Conservation (phyloP, 2,329 filamentous ascomycete species). For the Cordyceps fumosorosea region DNA sequence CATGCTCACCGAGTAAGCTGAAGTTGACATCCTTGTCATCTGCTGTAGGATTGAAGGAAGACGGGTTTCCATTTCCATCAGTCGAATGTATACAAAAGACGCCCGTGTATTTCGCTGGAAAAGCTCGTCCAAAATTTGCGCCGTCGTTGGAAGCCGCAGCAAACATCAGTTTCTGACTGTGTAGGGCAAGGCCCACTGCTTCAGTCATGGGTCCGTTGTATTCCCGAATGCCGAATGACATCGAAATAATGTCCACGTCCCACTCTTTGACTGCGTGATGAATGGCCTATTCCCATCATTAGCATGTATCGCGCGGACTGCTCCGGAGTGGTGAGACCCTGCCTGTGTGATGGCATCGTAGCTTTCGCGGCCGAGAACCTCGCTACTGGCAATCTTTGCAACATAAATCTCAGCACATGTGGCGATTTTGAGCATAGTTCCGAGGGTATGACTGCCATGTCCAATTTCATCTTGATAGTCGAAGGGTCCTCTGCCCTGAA, state of each 20-base stretch:
- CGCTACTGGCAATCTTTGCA: not conserved
- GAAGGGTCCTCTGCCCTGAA: not conserved
- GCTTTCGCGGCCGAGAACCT: not conserved
- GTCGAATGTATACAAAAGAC: slow-evolving; percentile 7
- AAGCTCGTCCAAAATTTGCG: not conserved
- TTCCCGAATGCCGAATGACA: slow-evolving; percentile 5
- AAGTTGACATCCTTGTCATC: slow-evolving; percentile 5
- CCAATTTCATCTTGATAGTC: not conserved
- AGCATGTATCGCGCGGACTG: too few relatives aligned
- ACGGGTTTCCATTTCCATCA: slow-evolving; percentile 5
- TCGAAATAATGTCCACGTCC: slow-evolving; percentile 1
- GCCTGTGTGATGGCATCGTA: not conserved
- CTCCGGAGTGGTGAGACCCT: too few relatives aligned
- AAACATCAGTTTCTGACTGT: not conserved
- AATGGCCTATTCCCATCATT: not conserved
- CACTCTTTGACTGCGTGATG: not conserved
- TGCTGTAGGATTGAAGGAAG: not conserved
- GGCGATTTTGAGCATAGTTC: not conserved
- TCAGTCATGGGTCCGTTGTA: not conserved
- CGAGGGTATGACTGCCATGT: not conserved
- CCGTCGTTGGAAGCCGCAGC: slow-evolving; percentile 5
- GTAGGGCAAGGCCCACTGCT: not conserved
- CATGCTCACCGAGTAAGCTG: not conserved
- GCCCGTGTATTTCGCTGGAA: not conserved
- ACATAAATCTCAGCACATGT: not conserved